Evolutionary conservation across 1,284 basidiomycete species (phyloP).

Genomic region (Agroathelia rolfsii): DNA sequence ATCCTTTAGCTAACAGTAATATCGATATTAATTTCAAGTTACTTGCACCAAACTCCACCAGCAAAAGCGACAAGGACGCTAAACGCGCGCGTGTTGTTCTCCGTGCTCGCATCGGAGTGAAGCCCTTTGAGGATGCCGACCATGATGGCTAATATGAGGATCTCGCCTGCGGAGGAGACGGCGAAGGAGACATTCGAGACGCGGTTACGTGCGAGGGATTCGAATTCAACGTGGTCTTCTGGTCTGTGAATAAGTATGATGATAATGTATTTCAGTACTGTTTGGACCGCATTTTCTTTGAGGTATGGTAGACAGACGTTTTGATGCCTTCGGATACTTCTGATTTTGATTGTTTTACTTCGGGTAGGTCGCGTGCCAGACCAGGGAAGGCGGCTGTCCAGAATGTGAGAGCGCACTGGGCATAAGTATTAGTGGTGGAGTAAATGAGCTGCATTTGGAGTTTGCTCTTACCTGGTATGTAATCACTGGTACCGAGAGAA

Average conservation of each 20-base stretch:
- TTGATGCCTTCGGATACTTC: conserved; percentile 33
- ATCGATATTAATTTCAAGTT: conserved; percentile 7
- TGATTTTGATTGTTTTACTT: conserved; percentile 44
- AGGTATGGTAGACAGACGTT: conserved; percentile 34
- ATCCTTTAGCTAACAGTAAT: conserved; percentile 4
- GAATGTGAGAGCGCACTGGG: conserved; percentile 61
- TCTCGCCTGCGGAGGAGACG: conserved; percentile 61
- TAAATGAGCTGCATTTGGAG: neutral
- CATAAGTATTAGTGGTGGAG: conserved; percentile 1
- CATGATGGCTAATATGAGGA: conserved; percentile 65
- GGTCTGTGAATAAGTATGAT: no score
- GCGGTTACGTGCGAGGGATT: conserved; percentile 66
- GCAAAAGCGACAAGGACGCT: conserved; percentile 69
- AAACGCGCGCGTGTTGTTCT: conserved; percentile 73
- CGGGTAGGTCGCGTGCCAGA: conserved; percentile 61
- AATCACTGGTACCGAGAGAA: conserved; percentile 48
- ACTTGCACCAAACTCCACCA: conserved; percentile 65
- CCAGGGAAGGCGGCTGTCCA: conserved; percentile 83
- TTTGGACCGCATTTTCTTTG: no score
- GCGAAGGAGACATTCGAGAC: conserved; percentile 75
- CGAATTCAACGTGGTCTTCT: conserved; percentile 48
- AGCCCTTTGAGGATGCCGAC: conserved; percentile 69
- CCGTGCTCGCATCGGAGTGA: conserved; percentile 49
- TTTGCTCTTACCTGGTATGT: conserved; percentile 52
- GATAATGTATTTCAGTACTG: no score